Evolutionary conservation across 257 asterid species (phyloP).

Genomic region (Rauvolfia tetraphylla): DNA sequence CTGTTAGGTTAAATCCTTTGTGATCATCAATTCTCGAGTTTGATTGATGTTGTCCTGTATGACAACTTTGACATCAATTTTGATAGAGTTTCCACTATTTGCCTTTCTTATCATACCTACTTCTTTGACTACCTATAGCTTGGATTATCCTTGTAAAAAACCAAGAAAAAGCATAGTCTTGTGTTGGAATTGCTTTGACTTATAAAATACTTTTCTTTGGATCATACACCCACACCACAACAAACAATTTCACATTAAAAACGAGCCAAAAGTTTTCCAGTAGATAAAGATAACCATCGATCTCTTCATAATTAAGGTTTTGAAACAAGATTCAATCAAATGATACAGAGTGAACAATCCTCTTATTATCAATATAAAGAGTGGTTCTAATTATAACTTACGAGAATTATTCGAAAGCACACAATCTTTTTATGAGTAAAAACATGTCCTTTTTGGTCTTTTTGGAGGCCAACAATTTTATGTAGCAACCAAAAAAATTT

Average conservation of each 20-base stretch:
- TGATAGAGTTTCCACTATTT: constrained; percentile 25
- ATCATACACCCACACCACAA: background rate
- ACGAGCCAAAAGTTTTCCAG: too few species aligned
- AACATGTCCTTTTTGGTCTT: background rate
- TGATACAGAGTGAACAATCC: too few species aligned
- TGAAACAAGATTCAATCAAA: too few species aligned
- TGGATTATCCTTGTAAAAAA: too few species aligned
- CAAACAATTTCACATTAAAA: too few species aligned
- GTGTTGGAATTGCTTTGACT: constrained; percentile 6
- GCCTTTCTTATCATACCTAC: constrained; percentile 30
- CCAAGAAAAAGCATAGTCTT: too few species aligned
- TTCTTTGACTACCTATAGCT: constrained; percentile 16
- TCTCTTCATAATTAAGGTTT: too few species aligned
- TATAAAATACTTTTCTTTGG: background rate
- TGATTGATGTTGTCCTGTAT: constrained; percentile 28
- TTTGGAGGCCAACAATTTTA: background rate
- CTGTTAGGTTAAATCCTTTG: constrained; percentile 12
- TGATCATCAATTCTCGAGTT: constrained; percentile 17
- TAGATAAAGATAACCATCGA: too few species aligned
- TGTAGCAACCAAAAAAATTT: background rate
- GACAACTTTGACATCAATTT: constrained; percentile 1
- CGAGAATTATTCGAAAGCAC: too few species aligned
- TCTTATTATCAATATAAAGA: too few species aligned
- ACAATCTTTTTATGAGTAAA: too few species aligned
- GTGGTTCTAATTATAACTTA: too few species aligned